Conservation (phyloP, 2,329 filamentous ascomycete species). For the Fonsecaea erecta region DNA sequence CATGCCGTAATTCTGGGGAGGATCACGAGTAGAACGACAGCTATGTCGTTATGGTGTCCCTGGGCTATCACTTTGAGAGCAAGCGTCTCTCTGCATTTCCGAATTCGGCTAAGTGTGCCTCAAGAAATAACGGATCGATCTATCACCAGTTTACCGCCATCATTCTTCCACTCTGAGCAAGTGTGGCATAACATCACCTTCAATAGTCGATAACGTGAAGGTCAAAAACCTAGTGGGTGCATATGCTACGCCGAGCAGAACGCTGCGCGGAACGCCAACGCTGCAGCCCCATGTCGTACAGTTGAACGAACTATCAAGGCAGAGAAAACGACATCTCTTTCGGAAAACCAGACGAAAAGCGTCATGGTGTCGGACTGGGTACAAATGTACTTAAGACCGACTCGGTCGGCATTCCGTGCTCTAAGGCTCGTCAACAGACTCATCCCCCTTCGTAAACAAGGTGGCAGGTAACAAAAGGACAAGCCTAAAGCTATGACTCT, state of each 20-base stretch:
- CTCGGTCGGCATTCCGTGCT: not conserved
- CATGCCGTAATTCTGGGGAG: not conserved
- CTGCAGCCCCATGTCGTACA: not conserved
- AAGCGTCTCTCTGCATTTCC: not conserved
- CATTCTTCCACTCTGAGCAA: not conserved
- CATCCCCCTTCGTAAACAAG: not conserved
- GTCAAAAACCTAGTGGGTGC: not conserved
- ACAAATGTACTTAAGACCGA: not conserved
- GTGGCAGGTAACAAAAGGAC: not conserved
- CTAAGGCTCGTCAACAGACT: not conserved
- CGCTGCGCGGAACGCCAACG: not conserved
- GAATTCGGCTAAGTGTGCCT: not conserved
- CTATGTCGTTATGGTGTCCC: not conserved
- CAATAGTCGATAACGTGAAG: conserved; percentile 7
- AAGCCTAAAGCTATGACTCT: conserved; percentile 1
- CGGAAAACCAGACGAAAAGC: not conserved
- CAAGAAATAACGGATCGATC: not conserved
- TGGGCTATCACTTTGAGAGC: not conserved
- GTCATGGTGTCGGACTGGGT: not conserved
- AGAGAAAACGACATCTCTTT: not conserved
- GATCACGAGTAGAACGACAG: not conserved
- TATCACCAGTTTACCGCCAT: not conserved
- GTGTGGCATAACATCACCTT: not conserved
- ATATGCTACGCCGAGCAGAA: not conserved
- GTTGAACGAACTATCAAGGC: not conserved